Conservation (phyloP, 345 rosid genomes). For the Combretum micranthum region DNA sequence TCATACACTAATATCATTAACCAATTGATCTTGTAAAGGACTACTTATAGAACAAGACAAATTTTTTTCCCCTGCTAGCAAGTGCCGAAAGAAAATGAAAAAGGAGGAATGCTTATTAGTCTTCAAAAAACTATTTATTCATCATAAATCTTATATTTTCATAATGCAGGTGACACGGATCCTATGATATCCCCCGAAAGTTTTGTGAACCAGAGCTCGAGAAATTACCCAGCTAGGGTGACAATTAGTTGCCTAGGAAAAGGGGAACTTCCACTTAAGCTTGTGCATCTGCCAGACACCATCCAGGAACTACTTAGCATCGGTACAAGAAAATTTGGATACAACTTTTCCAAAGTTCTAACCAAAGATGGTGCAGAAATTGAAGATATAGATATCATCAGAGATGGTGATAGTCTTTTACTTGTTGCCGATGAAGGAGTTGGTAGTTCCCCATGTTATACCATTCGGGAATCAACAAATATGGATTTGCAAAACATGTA, state of each 20-base stretch:
- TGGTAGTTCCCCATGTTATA: neutral
- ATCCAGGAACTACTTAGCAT: slow-evolving; percentile 48
- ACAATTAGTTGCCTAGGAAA: slow-evolving; percentile 48
- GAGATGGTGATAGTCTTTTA: slow-evolving; percentile 79
- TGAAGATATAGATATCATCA: slow-evolving; percentile 55
- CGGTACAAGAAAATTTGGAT: slow-evolving; percentile 44
- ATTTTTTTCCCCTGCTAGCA: too few species aligned
- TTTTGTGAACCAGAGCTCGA: slow-evolving; percentile 6
- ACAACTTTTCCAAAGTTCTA: slow-evolving; percentile 37
- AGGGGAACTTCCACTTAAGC: slow-evolving; percentile 35
- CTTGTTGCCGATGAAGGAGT: slow-evolving; percentile 23
- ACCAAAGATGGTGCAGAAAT: slow-evolving; percentile 64
- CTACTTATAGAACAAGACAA: too few species aligned
- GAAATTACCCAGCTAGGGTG: slow-evolving; percentile 37
- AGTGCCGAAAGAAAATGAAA: too few species aligned
- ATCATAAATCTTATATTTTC: too few species aligned
- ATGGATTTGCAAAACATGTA: too few species aligned
- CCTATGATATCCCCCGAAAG: slow-evolving; percentile 7
- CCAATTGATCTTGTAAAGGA: too few species aligned
- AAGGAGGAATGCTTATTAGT: too few species aligned
- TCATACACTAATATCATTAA: too few species aligned
- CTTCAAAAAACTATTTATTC: too few species aligned
- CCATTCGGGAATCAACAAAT: too few species aligned
- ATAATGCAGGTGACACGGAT: slow-evolving; percentile 29
- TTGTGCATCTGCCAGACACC: slow-evolving; percentile 50